Evolutionary conservation across 2,329 filamentous ascomycete species (phyloP), one percentile per base, ranked within the genome.

Genomic region (Scytalidium lignicola): DNA sequence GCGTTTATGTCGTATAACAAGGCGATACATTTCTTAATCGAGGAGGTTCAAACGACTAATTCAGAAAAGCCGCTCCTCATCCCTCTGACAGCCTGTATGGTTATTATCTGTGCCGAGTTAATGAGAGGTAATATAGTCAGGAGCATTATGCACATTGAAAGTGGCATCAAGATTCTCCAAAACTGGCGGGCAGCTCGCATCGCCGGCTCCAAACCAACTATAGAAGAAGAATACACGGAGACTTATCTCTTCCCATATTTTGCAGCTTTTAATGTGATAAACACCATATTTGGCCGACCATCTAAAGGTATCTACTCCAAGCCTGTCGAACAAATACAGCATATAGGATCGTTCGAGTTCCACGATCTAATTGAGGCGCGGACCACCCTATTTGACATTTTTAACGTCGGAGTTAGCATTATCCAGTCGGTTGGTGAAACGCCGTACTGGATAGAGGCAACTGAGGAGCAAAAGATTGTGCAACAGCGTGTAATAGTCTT

Each of bases 151-250:
- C 26, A 28, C 26, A 28, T 28, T 7, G 26, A 28, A 28, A 28
- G 13, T 13, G 26, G 26, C 13, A 13, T 28, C 7, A 28, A 13
- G 26, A 28, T 28, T 28, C 26, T 28, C 26, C 26, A 28, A 13
- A 28, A 13, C 26, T 28, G 26, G 26, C 26, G 26, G 26, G 26
- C 7, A 28, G 13, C 7, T 13, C 26, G 26, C 26, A 28, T 28
- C 13, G 7, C 26, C 26, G 13, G 26, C 26, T 13, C 26, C 26
- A 28, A 28, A 28, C 7, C 7, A 7, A 28, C 7, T 28, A 13
- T 13, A 28, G 26, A 28, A 13, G 26, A 28, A 28, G 26, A 28
- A 28, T 57, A 17, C 43, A 44, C 37, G 44, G 50, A 49, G 19
- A 21, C 47, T 28, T 32, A 29, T 2, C 20, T n/a, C 9, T 7